These are phyloP conservation scores for Amphichorda felina DNA, from an alignment of 2,329 filamentous ascomycete species.

Conservation along the genomic window DNA sequence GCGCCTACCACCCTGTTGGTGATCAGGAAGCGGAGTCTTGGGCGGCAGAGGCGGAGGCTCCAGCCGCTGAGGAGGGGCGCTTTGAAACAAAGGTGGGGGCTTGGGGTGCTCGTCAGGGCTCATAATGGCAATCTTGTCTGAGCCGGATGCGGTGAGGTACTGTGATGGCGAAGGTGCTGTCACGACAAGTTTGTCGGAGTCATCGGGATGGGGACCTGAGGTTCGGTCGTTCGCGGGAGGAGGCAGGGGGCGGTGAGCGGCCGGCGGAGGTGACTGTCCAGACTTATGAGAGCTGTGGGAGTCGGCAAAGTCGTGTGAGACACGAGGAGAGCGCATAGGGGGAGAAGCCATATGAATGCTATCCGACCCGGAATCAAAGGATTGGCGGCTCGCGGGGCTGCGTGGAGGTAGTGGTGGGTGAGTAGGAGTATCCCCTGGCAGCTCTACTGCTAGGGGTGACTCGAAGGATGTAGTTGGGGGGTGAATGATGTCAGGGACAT, in stretches of 20 bases:
- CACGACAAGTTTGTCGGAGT: constrained; percentile 41
- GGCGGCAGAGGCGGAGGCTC: constrained; percentile 64
- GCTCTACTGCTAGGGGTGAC: constrained; percentile 41
- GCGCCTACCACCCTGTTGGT: constrained; percentile 12
- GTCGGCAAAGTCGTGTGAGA: constrained; percentile 1
- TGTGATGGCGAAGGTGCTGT: constrained; percentile 45
- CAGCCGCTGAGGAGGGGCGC: constrained; percentile 22
- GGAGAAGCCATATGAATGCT: constrained; percentile 27
- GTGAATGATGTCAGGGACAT: constrained; percentile 30
- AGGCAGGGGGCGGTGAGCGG: constrained; percentile 8
- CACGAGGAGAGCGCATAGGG: not conserved
- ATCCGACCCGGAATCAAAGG: constrained; percentile 46
- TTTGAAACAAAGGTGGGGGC: constrained; percentile 18
- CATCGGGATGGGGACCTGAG: constrained; percentile 19
- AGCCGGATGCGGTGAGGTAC: constrained; percentile 44
- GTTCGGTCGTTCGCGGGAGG: constrained; percentile 6
- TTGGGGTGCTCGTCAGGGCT: constrained; percentile 45
- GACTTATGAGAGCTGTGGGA: not conserved
- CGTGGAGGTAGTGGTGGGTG: constrained; percentile 22
- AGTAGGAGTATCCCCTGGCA: constrained; percentile 42
- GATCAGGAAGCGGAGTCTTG: constrained; percentile 59
- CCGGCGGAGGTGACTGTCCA: not conserved
- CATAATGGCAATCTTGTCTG: constrained; percentile 58
- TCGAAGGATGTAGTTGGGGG: constrained; percentile 22
- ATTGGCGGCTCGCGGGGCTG: constrained; percentile 31